phyloP scores from a whole-genome alignment of 2,329 filamentous ascomycete species.

The Cercospora sojina region DNA sequence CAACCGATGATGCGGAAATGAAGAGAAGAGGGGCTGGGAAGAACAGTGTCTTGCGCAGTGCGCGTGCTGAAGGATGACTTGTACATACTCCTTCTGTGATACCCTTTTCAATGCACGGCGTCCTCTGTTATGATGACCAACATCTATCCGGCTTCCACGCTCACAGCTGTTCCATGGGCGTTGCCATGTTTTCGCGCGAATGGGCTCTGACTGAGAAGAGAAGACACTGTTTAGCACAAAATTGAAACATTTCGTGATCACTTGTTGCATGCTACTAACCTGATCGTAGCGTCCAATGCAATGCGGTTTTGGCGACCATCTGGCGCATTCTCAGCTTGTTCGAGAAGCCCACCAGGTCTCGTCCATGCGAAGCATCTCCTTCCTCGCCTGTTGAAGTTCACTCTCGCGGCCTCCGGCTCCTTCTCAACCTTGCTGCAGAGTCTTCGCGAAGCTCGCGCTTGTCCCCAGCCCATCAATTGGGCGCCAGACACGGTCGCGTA shows the following conservation, averaged over 20 bases:
- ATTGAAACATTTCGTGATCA: not conserved
- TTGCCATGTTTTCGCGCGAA: constrained; percentile 10
- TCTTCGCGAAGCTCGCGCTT: not conserved
- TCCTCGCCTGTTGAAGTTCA: not conserved
- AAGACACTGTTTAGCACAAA: not conserved
- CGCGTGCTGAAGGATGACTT: not conserved
- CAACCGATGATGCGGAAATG: not conserved
- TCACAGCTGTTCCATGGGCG: not conserved
- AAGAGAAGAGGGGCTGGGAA: not conserved
- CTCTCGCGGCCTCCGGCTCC: not conserved
- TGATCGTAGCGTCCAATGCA: not conserved
- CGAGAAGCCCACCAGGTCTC: not conserved
- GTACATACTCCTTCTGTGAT: constrained; percentile 5
- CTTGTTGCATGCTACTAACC: constrained; percentile 10
- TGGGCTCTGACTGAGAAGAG: constrained; percentile 5
- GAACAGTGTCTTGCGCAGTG: not conserved
- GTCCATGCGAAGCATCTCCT: not conserved
- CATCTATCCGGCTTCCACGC: not conserved
- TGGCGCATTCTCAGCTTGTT: not conserved
- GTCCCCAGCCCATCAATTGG: too few relatives aligned
- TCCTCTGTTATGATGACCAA: not conserved
- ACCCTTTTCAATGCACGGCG: not conserved
- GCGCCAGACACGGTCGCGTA: too few relatives aligned
- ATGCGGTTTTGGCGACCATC: not conserved
- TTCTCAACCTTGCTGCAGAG: not conserved